phyloP scores from a whole-genome alignment of 2,329 filamentous ascomycete species.

The Penicillium sclerotiorum region DNA sequence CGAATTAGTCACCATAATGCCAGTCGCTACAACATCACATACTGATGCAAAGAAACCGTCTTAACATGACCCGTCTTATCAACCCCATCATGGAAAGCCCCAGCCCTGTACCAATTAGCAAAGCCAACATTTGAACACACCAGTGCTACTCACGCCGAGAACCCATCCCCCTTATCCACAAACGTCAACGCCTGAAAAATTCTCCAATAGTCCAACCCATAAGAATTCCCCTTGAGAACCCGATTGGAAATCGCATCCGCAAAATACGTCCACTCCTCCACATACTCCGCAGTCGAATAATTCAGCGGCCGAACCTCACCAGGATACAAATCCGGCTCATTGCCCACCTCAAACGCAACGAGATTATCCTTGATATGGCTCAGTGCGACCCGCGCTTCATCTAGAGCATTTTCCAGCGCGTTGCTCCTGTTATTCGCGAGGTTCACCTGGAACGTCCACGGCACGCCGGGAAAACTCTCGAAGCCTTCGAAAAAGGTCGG shows the following conservation, averaged over 20 bases:
- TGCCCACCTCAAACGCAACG: conserved; percentile 35
- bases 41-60: conserved; percentile 13
- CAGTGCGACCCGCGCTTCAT: conserved; percentile 9
- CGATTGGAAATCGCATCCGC: conserved; percentile 15
- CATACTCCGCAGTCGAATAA: conserved; percentile 13
- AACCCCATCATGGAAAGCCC: conserved; percentile 12
- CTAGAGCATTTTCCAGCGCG: conserved; percentile 13
- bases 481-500: conserved; percentile 14
- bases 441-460: conserved; percentile 19
- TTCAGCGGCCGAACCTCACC: conserved; percentile 10
- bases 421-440: conserved; percentile 16
- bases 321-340: conserved; percentile 32
- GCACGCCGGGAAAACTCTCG: conserved; percentile 14
- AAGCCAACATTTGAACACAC: background rate
- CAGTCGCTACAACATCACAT: background rate
- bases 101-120: conserved; percentile 2
- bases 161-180: conserved; percentile 3
- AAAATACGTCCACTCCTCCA: conserved; percentile 12
- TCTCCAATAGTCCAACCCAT: conserved; percentile 14
- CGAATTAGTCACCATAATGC: background rate
- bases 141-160: conserved; percentile 10
- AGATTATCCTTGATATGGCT: conserved; percentile 24
- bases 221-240: conserved; percentile 10
- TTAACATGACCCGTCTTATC: conserved; percentile 12
- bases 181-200: conserved; percentile 20